Evolutionary conservation across 2,329 filamentous ascomycete species (phyloP).

Genomic region (Cercospora janseana): DNA sequence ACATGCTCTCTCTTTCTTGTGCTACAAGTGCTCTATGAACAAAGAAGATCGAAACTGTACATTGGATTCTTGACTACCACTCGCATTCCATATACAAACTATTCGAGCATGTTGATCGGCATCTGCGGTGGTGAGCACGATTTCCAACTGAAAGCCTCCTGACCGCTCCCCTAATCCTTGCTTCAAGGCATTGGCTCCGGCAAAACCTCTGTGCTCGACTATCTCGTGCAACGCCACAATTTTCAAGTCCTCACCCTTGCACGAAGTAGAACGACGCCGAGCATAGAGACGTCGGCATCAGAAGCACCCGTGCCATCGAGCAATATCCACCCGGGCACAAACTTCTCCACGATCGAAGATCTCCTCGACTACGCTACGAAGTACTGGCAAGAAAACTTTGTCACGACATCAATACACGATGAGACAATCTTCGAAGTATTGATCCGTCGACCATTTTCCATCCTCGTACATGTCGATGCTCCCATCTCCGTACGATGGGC

Average conservation of each 20-base stretch:
- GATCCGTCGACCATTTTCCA: conserved; percentile 80
- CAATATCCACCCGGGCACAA: conserved; percentile 16
- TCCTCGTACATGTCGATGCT: conserved; percentile 87
- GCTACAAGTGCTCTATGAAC: background rate
- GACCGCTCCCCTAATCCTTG: background rate
- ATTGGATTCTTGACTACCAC: background rate
- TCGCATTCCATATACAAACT: background rate
- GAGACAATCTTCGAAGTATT: conserved; percentile 72
- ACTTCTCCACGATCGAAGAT: conserved; percentile 62
- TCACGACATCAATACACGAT: conserved; percentile 78
- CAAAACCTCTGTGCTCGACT: conserved; percentile 84
- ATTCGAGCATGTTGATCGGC: conserved; percentile 65
- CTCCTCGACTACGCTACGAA: conserved; percentile 84
- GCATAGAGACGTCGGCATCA: conserved; percentile 45
- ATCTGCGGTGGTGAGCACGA: conserved; percentile 64
- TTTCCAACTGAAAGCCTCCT: background rate
- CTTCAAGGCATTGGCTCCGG: conserved; percentile 83
- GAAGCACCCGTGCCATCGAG: conserved; percentile 39
- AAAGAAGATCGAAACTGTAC: background rate
- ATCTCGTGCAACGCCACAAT: conserved; percentile 77
- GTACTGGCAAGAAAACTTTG: conserved; percentile 78
- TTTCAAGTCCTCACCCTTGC: conserved; percentile 71
- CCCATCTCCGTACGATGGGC: conserved; percentile 81
- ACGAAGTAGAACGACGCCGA: conserved; percentile 39
- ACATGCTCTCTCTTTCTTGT: background rate